Conservation (phyloP, 1,284 basidiomycete genomes). For the Cryptococcus deneoformans region DNA sequence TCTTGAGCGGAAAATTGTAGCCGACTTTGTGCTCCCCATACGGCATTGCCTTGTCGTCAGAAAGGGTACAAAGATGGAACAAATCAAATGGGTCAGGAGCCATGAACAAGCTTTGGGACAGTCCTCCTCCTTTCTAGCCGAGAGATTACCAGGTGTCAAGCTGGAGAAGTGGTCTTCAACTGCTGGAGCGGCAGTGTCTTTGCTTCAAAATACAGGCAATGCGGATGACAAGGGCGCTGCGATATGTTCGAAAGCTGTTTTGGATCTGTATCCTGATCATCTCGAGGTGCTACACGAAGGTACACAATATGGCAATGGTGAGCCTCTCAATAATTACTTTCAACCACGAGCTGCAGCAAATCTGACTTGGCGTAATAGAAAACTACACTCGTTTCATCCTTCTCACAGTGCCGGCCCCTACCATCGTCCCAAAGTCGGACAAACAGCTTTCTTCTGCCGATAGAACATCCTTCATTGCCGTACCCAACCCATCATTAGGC, state of each 20-base stretch:
- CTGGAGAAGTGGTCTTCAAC: constrained; percentile 35
- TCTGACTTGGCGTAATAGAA: constrained; percentile 19
- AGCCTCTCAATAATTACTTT: constrained; percentile 12
- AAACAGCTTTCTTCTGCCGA: neutral
- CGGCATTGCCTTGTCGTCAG: constrained; percentile 43
- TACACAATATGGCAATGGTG: constrained; percentile 41
- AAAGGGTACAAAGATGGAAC: constrained; percentile 25
- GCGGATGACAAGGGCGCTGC: constrained; percentile 33
- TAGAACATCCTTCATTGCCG: no score
- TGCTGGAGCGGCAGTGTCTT: constrained; percentile 39
- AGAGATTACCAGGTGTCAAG: constrained; percentile 31
- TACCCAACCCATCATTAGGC: neutral
- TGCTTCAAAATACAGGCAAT: constrained; percentile 17
- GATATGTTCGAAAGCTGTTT: constrained; percentile 40
- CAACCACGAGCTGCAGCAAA: neutral
- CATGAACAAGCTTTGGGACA: constrained; percentile 52
- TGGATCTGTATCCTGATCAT: constrained; percentile 20
- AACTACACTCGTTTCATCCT: constrained; percentile 49
- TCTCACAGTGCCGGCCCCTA: constrained; percentile 9
- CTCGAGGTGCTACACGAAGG: constrained; percentile 39
- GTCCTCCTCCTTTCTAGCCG: constrained; percentile 34
- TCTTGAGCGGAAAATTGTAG: neutral
- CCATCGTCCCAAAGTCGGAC: neutral
- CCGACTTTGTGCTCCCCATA: constrained; percentile 30
- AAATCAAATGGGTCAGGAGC: constrained; percentile 39